These are phyloP conservation scores for Rosa rugosa DNA, from an alignment of 306 rosid species.

Conservation along the genomic window DNA sequence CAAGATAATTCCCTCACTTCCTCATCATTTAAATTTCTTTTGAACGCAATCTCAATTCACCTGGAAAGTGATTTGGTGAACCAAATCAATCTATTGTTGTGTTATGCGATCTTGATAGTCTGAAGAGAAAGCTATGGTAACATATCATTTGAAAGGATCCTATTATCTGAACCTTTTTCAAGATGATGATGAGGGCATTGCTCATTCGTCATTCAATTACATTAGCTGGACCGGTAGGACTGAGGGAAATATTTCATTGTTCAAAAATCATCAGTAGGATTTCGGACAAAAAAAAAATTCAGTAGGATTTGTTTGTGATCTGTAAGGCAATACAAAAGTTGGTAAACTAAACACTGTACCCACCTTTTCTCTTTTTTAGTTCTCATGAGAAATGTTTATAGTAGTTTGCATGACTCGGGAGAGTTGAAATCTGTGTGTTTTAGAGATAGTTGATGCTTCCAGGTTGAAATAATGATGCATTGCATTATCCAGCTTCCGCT, in stretches of 20 bases:
- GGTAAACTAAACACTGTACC: not conserved
- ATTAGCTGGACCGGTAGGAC: no score
- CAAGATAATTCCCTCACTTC: not conserved
- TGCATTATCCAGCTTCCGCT: not conserved
- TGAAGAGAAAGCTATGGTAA: not conserved
- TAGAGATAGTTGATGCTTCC: not conserved
- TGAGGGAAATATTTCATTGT: not conserved
- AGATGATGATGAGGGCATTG: not conserved
- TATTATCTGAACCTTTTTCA: not conserved
- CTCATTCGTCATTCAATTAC: no score
- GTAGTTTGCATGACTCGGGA: not conserved
- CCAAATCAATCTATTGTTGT: not conserved
- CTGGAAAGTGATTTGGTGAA: not conserved
- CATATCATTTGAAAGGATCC: not conserved
- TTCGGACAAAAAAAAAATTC: not conserved
- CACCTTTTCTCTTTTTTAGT: not conserved
- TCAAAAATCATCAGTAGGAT: not conserved
- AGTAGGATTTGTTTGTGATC: not conserved
- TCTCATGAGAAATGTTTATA: not conserved
- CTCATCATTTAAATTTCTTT: not conserved
- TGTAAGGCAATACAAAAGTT: not conserved
- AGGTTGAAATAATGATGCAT: not conserved
- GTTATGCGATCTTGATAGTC: not conserved
- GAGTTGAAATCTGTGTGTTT: no score
- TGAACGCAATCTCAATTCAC: not conserved